Base-by-base conservation (phyloP, 352 stramenopile species). In the Pythium pyrilobum region DNA sequence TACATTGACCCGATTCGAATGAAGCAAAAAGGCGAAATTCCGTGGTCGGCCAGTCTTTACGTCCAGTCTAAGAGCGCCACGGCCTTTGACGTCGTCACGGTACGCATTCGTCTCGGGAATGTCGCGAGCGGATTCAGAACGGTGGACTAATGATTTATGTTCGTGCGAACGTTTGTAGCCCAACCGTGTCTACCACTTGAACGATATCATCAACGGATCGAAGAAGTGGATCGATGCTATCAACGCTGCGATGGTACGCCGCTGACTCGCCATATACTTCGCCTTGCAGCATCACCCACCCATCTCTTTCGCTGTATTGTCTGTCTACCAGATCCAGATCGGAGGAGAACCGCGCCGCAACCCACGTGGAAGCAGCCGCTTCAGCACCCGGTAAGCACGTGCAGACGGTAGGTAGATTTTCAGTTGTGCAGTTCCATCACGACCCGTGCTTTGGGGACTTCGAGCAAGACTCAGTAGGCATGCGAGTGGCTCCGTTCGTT, bases 1-100 rank as follows among this genome's bases (percentile, higher is more conserved):
- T 95, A 95, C 79, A 95, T 95, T 61, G 84, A 95, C 52, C 72
- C 84, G 42, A 92, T 92, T 71, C 84, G 84, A 74, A 95, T 92
- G 84, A 85, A 85, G 68, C 84, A 95, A 69, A 92, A 95, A 64
- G 81, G 83, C 52, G 84, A 92, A 57, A 92, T 95, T 37, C 84
- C 84, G 38, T 95, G 84, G 84, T 95, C 84, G 25, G 69, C 85
- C 43, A 88, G 67, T 48, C 66, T 95, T 44, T 92, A 92, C 65
- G 83, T 92, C 36, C 77, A 88, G 62, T 85, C 83, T 40, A 92
- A 95, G 68, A 92, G 80, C 53, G 72, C 67, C 42, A 88, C 80
- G 43, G 77, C 79, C 6, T 95, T 95, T 51, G 84, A 95, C 58
- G 82, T 95, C 33, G 81, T 95, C 45, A 95, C 81, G 60, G 81